Evolutionary conservation across 2,329 filamentous ascomycete genomes (phyloP).

Genomic region (Xenosphaeropsis pyriputrescens): DNA sequence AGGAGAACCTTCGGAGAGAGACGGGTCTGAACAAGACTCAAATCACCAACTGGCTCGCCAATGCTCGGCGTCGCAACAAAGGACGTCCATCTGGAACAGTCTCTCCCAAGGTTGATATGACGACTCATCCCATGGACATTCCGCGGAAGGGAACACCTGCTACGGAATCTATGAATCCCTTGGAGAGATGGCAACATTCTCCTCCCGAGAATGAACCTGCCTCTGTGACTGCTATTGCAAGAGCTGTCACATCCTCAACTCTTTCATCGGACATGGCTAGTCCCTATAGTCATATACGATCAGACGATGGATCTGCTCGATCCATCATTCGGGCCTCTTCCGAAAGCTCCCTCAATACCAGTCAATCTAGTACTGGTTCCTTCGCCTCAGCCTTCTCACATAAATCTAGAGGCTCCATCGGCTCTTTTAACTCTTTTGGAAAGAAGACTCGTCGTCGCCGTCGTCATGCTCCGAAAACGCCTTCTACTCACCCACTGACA

Average conservation of each 20-base stretch:
- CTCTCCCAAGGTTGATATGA: constrained; percentile 51
- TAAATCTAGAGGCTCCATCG: constrained; percentile 38
- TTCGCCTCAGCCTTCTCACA: constrained; percentile 44
- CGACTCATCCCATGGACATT: constrained; percentile 57
- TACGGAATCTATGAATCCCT: constrained; percentile 39
- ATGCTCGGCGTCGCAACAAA: constrained; percentile 73
- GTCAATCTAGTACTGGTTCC: constrained; percentile 42
- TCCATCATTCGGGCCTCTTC: constrained; percentile 46
- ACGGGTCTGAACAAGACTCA: constrained; percentile 74
- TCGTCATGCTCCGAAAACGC: constrained; percentile 18
- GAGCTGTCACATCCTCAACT: constrained; percentile 37
- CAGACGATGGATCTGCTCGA: constrained; percentile 43
- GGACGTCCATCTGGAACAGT: constrained; percentile 50
- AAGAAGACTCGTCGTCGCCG: constrained; percentile 13
- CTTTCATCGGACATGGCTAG: constrained; percentile 40
- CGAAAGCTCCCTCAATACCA: constrained; percentile 43
- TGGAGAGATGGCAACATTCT: constrained; percentile 56
- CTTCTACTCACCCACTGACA: constrained; percentile 27
- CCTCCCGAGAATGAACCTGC: constrained; percentile 58
- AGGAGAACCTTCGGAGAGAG: constrained; percentile 60
- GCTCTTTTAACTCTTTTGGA: constrained; percentile 13
- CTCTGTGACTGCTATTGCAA: constrained; percentile 45
- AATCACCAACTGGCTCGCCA: constrained; percentile 86
- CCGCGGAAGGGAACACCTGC: constrained; percentile 44
- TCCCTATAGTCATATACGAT: constrained; percentile 39